A percentile compares a stretch with the other conserved stretches of the same genome.
phyloP scores from a whole-genome alignment of 2,329 filamentous ascomycete species.

The Penicillium corylophilum region DNA sequence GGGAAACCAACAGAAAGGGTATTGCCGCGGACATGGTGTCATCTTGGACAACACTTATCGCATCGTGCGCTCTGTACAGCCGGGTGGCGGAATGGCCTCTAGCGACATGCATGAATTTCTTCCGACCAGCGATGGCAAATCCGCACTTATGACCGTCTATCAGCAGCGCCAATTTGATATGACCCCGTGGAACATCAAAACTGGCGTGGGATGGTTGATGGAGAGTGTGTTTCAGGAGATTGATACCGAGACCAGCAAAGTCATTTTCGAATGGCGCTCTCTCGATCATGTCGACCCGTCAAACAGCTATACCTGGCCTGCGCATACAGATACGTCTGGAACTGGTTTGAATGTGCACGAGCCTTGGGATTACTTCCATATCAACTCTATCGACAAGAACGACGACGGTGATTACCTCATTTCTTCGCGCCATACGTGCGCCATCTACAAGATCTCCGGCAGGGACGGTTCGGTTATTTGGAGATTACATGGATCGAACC shows the following conservation, averaged over 20 bases:
- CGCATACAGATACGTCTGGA: constrained; percentile 47
- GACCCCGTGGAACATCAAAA: constrained; percentile 42
- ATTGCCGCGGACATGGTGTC: constrained; percentile 52
- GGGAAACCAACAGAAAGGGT: constrained; percentile 52
- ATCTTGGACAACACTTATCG: constrained; percentile 54
- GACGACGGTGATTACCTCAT: constrained; percentile 42
- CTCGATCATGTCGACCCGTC: constrained; percentile 52
- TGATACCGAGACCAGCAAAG: constrained; percentile 49
- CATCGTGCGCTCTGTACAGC: constrained; percentile 48
- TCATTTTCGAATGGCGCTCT: constrained; percentile 53
- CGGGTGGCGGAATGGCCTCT: constrained; percentile 41
- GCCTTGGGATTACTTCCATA: constrained; percentile 48
- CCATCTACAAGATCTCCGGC: constrained; percentile 44
- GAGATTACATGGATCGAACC: constrained; percentile 38
- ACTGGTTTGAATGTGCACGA: constrained; percentile 47
- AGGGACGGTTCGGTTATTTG: constrained; percentile 41
- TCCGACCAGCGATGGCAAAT: constrained; percentile 46
- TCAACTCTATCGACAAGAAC: constrained; percentile 46
- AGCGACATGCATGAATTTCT: constrained; percentile 56
- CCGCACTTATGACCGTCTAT: constrained; percentile 43
- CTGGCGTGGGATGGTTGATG: constrained; percentile 52
- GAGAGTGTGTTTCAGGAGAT: constrained; percentile 56
- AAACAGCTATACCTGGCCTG: constrained; percentile 48
- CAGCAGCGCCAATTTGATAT: constrained; percentile 49
- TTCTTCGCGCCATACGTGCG: constrained; percentile 42